Percentiles rank a stretch among this genome's conserved stretches.
These are phyloP conservation scores for Paulinella micropora DNA, from an alignment of 78 protist species.

Conservation along the genomic window DNA sequence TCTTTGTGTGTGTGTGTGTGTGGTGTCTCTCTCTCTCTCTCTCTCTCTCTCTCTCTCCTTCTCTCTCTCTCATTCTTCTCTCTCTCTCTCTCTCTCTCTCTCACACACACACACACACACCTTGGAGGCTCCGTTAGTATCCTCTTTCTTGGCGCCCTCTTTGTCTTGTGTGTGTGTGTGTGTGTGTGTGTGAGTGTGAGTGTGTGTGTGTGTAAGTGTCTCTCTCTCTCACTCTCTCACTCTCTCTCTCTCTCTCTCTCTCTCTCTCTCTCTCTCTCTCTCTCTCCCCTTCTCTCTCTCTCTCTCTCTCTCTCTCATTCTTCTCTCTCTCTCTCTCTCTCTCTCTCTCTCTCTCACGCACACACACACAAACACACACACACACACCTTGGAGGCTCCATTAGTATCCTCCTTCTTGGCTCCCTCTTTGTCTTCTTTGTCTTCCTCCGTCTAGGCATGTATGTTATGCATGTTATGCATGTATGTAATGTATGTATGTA, in stretches of 20 bases:
- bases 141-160: neutral
- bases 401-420: no score
- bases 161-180: no score
- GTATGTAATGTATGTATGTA: no score
- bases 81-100: neutral
- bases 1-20: no score
- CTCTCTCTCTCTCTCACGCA: no score
- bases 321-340: neutral
- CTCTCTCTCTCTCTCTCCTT: neutral
- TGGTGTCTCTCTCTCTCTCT: no score
- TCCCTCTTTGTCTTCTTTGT: neutral
- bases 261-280: neutral
- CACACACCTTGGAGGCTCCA: no score
- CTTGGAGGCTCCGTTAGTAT: no score
- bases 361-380: no score
- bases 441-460: no score
- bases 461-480: no score
- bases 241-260: neutral
- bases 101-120: constrained; percentile 3
- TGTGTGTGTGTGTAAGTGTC: neutral
- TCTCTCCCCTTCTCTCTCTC: neutral
- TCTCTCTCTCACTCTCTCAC: neutral
- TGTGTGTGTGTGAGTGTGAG: neutral
- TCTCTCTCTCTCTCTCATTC: neutral
- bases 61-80: neutral